A percentile compares a stretch with the other conserved stretches of the same genome.
Conservation (phyloP, 805 yeast genomes). For the Pichia paraexigua region DNA sequence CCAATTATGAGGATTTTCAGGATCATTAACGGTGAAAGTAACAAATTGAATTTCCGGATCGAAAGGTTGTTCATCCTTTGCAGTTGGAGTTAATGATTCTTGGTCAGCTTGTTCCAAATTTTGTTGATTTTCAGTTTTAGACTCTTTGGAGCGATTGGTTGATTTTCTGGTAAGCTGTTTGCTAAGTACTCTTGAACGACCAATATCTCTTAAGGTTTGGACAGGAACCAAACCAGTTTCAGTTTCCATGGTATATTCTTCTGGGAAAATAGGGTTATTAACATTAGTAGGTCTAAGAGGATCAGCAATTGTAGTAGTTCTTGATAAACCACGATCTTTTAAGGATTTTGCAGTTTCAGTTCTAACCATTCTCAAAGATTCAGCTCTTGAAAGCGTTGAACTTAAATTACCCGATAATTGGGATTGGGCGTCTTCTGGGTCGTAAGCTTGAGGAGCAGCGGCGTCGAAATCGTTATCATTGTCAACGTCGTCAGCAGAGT, state of each 20-base stretch:
- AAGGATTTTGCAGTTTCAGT: conserved; percentile 74
- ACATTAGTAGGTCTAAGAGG: conserved; percentile 46
- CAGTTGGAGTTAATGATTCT: conserved; percentile 7
- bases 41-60: conserved; percentile 77
- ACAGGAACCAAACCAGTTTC: conserved; percentile 83
- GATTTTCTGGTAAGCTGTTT: conserved; percentile 16
- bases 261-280: conserved; percentile 76
- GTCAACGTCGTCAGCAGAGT: not conserved
- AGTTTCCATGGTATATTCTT: conserved; percentile 85
- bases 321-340: conserved; percentile 51
- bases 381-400: conserved; percentile 25
- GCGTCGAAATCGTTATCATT: not conserved
- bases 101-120: conserved; percentile 16
- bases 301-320: conserved; percentile 47
- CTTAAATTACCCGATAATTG: conserved; percentile 30
- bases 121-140: conserved; percentile 15
- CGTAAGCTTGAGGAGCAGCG: conserved; percentile 32
- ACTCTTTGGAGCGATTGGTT: conserved; percentile 19
- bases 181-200: conserved; percentile 35
- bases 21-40: conserved; percentile 71
- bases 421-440: conserved; percentile 42
- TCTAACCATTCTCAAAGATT: conserved; percentile 35
- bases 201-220: conserved; percentile 57
- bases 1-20: conserved; percentile 92
- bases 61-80: conserved; percentile 17